phyloP scores from a whole-genome alignment of 306 rosid species.

The Mucuna pruriens region DNA sequence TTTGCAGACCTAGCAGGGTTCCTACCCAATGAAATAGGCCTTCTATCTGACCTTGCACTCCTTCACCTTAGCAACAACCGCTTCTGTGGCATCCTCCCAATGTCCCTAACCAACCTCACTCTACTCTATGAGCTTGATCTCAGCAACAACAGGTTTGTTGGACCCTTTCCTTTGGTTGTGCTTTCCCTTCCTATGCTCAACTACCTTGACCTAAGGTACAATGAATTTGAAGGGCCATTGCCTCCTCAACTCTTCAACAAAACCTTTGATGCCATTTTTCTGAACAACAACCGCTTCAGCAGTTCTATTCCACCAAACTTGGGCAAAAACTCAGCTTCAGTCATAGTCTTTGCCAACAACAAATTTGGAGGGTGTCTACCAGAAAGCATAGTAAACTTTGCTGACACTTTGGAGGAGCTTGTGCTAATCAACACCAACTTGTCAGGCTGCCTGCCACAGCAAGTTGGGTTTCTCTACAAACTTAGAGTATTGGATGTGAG shows the following conservation, averaged over 20 bases:
- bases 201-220: constrained; percentile 79
- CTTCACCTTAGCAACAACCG: constrained; percentile 85
- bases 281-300: constrained; percentile 76
- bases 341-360: constrained; percentile 85
- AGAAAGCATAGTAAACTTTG: constrained; percentile 62
- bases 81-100: constrained; percentile 83
- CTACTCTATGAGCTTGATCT: constrained; percentile 82
- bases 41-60: constrained; percentile 72
- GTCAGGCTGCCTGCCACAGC: constrained; percentile 86
- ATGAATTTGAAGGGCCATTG: constrained; percentile 83
- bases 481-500: constrained; percentile 81
- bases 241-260: constrained; percentile 74
- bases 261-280: constrained; percentile 69
- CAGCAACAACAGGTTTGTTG: constrained; percentile 87
- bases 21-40: constrained; percentile 75
- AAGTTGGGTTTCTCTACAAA: constrained; percentile 87
- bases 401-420: constrained; percentile 75
- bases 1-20: constrained; percentile 80
- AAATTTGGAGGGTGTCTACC: constrained; percentile 77
- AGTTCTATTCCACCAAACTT: constrained; percentile 53
- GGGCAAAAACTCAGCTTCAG: constrained; percentile 61
- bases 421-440: constrained; percentile 67
- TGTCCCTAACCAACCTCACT: constrained; percentile 58
- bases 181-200: constrained; percentile 61
- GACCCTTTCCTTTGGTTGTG: constrained; percentile 78